Evolutionary conservation across 345 rosid species (phyloP).

Genomic region (Brassica nigra): DNA sequence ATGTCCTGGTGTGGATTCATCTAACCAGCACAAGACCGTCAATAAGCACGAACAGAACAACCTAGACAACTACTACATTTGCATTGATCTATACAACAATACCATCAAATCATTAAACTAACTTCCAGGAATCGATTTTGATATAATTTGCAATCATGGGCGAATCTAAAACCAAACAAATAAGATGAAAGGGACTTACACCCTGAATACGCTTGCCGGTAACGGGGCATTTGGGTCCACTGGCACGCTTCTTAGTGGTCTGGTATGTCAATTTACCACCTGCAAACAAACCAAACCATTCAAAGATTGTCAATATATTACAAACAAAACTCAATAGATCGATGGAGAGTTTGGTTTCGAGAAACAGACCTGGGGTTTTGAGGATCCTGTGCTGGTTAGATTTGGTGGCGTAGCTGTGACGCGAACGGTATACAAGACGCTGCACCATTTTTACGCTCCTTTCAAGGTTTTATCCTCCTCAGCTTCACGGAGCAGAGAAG

Average conservation of each 20-base stretch:
- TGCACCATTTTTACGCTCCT: conserved; percentile 70
- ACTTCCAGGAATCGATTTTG: background rate
- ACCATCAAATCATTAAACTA: background rate
- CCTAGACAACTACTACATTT: background rate
- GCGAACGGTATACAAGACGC: conserved; percentile 81
- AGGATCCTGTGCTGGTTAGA: conserved; percentile 92
- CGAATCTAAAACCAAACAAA: too few species aligned
- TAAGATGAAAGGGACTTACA: conserved; percentile 43
- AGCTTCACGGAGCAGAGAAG: conserved; percentile 35
- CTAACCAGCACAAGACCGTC: conserved; percentile 59
- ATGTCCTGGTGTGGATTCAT: conserved; percentile 37
- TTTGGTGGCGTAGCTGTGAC: conserved; percentile 95
- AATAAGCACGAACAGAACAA: background rate
- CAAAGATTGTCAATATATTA: background rate
- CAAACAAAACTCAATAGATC: background rate
- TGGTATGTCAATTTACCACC: conserved; percentile 94
- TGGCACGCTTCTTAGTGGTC: conserved; percentile 80
- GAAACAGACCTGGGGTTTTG: conserved; percentile 75
- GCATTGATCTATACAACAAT: background rate
- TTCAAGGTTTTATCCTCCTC: conserved; percentile 43
- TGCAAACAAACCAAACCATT: conserved; percentile 28
- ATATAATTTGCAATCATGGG: background rate
- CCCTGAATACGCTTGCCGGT: conserved; percentile 95
- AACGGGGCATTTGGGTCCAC: conserved; percentile 90
- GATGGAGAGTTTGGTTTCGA: background rate